Percentiles rank a stretch among this genome's conserved stretches.
These are phyloP conservation scores for Phytophthora idaei DNA, from an alignment of 352 stramenopile genomes.

Conservation along the genomic window DNA sequence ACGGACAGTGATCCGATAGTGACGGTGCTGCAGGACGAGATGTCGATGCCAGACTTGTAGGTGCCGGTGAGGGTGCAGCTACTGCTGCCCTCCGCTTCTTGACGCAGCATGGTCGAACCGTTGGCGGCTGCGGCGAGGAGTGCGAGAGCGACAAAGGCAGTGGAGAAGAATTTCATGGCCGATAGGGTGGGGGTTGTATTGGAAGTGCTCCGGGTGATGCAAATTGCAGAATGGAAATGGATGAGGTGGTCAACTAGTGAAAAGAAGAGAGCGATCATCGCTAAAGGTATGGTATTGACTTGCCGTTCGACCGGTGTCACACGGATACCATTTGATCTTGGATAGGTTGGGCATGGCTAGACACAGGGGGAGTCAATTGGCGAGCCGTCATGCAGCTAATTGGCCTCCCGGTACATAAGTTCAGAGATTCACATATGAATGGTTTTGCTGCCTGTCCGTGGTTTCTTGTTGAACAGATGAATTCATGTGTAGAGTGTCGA, in stretches of 20 bases:
- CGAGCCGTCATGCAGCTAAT: neutral
- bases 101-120: slow-evolving; percentile 19
- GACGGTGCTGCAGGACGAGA: slow-evolving; percentile 30
- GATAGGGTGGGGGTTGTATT: neutral
- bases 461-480: neutral
- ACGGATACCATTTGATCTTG: neutral
- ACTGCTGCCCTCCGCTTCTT: slow-evolving; percentile 11
- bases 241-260: neutral
- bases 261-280: neutral
- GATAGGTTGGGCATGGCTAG: slow-evolving; percentile 10
- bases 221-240: slow-evolving; percentile 8
- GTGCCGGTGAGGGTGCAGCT: slow-evolving; percentile 23
- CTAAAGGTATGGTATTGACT: slow-evolving; percentile 3
- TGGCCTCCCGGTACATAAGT: neutral
- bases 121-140: slow-evolving; percentile 1
- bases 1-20: slow-evolving; percentile 32
- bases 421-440: neutral
- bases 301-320: slow-evolving; percentile 2
- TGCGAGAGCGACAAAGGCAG: neutral
- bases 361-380: neutral
- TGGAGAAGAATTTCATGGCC: slow-evolving; percentile 33
- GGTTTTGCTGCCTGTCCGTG: neutral
- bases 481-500: neutral
- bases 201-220: neutral
- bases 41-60: slow-evolving; percentile 27